Percentiles rank a stretch among this genome's conserved stretches.
These are phyloP conservation scores for Dunaliella sp. DNA, from an alignment of 139 green algal genomes.

Conservation along the genomic window DNA sequence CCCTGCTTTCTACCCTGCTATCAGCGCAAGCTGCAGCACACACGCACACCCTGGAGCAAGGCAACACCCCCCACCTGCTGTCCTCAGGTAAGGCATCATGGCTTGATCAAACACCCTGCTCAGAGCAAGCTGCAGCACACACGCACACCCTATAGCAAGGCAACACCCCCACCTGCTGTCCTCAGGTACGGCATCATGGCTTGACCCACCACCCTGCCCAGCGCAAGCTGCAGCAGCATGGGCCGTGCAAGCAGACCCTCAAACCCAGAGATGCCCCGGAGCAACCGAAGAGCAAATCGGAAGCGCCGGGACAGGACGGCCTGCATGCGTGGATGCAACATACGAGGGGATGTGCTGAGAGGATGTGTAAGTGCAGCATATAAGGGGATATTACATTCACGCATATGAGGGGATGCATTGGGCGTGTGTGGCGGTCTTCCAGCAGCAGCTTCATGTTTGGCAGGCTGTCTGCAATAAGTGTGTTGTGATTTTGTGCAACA, in stretches of 20 bases:
- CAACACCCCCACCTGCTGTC: constrained; percentile 13
- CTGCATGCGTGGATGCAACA: too few relatives aligned
- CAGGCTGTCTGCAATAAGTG: too few relatives aligned
- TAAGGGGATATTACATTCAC: constrained; percentile 21
- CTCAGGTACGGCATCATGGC: constrained; percentile 57
- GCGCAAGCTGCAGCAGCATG: constrained; percentile 42
- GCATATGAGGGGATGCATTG: too few relatives aligned
- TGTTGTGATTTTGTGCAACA: too few relatives aligned
- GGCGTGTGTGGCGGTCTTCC: too few relatives aligned
- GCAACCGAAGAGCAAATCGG: constrained; percentile 50
- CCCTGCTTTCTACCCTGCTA: too few relatives aligned
- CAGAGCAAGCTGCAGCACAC: constrained; percentile 49
- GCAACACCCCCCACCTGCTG: constrained; percentile 16
- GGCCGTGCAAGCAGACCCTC: constrained; percentile 51
- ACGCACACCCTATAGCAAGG: too few relatives aligned
- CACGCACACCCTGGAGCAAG: too few relatives aligned
- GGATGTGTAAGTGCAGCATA: neutral
- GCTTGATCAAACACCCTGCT: constrained; percentile 38
- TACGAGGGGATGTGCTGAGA: too few relatives aligned
- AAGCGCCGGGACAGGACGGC: constrained; percentile 56
- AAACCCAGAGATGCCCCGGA: constrained; percentile 48
- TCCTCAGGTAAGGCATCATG: constrained; percentile 54
- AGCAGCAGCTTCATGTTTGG: too few relatives aligned
- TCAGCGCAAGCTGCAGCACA: too few relatives aligned
- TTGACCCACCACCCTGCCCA: constrained; percentile 41